phyloP scores from a whole-genome alignment of 371 early-diverging fungal genomes.

The Fennellomyces sp. region DNA sequence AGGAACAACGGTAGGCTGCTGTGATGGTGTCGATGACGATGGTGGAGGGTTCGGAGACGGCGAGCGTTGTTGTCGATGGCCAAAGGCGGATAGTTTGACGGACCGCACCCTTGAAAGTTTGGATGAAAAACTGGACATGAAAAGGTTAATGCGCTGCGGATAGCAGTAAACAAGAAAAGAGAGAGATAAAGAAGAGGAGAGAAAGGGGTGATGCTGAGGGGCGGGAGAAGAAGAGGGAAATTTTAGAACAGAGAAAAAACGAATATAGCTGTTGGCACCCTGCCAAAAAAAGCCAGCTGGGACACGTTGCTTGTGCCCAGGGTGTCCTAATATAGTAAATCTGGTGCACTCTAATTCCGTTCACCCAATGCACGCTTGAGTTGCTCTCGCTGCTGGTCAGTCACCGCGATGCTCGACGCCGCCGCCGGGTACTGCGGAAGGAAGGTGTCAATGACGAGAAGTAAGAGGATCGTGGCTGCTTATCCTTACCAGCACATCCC shows the following conservation, averaged over 20 bases:
- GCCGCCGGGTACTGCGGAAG: slow-evolving; percentile 12
- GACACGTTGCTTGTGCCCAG: slow-evolving; percentile 29
- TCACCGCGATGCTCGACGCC: slow-evolving; percentile 8
- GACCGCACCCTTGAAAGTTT: slow-evolving; percentile 38
- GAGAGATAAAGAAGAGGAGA: slow-evolving; percentile 10
- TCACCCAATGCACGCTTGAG: slow-evolving; percentile 10
- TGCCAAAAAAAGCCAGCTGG: slow-evolving; percentile 35
- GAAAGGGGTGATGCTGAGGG: slow-evolving; percentile 2
- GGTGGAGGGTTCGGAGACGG: slow-evolving; percentile 21
- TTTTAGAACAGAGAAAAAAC: slow-evolving; percentile 5
- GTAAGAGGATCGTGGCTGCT: background rate
- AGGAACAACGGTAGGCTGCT: slow-evolving; percentile 1
- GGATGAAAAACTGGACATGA: slow-evolving; percentile 35
- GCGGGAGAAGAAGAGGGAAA: too few species aligned
- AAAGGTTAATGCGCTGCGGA: background rate
- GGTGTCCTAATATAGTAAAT: slow-evolving; percentile 6
- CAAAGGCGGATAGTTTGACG: slow-evolving; percentile 28
- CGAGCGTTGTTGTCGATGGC: slow-evolving; percentile 12
- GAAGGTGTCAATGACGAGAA: background rate
- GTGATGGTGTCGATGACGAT: slow-evolving; percentile 7
- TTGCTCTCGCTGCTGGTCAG: slow-evolving; percentile 12
- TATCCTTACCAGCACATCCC: slow-evolving; percentile 23
- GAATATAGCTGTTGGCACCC: slow-evolving; percentile 21
- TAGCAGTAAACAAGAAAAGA: slow-evolving; percentile 7
- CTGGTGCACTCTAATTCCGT: slow-evolving; percentile 8